phyloP scores from a whole-genome alignment of 768 basidiomycete genomes.

The Cystobasidium ongulense region DNA sequence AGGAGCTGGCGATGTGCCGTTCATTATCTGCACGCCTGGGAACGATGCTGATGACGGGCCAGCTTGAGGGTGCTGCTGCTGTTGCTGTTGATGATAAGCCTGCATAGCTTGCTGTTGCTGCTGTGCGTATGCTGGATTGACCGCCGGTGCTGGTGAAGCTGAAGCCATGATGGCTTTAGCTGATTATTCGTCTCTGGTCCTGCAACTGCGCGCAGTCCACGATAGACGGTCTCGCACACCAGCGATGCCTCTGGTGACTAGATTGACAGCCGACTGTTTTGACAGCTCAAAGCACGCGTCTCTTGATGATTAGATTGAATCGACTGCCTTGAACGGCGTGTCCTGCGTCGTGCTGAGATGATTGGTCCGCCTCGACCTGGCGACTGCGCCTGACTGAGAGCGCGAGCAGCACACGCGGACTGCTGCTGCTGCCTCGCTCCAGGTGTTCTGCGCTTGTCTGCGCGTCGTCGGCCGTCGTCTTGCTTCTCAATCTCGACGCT shows the following conservation, averaged over 20 bases:
- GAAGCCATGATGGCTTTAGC: not conserved
- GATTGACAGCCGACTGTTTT: not conserved
- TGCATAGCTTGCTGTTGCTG: constrained; percentile 3
- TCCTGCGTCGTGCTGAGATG: not conserved
- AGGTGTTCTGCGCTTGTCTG: not conserved
- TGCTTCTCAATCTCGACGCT: not conserved
- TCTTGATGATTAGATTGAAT: not conserved
- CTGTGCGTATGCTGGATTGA: not conserved
- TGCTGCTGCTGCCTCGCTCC: not conserved
- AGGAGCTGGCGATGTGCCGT: not conserved
- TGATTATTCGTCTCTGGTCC: not conserved
- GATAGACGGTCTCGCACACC: too few relatives aligned
- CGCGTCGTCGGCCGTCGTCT: not conserved
- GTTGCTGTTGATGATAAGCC: not conserved
- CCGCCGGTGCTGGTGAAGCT: not conserved
- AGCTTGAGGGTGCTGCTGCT: not conserved
- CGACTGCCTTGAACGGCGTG: not conserved
- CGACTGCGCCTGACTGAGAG: not conserved
- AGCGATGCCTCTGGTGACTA: not conserved
- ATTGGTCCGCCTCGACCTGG: not conserved
- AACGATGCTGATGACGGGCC: not conserved
- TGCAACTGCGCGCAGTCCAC: too few relatives aligned
- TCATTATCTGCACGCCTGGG: not conserved
- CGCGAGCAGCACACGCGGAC: not conserved
- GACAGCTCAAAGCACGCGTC: not conserved